These are phyloP conservation scores for Hortiboletus flavorubellus DNA, from an alignment of 768 basidiomycete genomes.

Conservation along the genomic window DNA sequence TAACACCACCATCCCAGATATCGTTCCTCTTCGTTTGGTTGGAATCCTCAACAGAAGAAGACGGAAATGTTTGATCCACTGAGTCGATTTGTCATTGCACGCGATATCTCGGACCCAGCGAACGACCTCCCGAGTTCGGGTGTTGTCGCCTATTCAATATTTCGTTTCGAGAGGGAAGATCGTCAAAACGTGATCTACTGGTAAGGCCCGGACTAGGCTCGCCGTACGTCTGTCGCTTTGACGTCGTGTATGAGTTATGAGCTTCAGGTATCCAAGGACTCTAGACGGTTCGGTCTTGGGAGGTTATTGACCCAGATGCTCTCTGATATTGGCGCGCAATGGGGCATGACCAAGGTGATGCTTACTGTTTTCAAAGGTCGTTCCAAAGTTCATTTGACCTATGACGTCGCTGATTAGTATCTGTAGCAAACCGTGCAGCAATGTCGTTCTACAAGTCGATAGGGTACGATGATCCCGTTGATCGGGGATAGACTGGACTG, in stretches of 20 bases:
- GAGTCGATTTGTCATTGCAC: slow-evolving; percentile 59
- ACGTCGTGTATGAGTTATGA: slow-evolving; percentile 57
- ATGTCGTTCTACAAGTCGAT: slow-evolving; percentile 48
- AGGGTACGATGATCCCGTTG: slow-evolving; percentile 42
- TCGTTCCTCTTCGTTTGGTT: slow-evolving; percentile 57
- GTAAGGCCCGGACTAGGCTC: slow-evolving; percentile 35
- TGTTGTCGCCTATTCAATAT: slow-evolving; percentile 47
- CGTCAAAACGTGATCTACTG: slow-evolving; percentile 65
- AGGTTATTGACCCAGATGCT: slow-evolving; percentile 49
- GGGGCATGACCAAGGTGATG: slow-evolving; percentile 65
- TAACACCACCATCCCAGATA: slow-evolving; percentile 41
- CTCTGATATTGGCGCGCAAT: slow-evolving; percentile 45
- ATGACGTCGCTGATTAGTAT: slow-evolving; percentile 5
- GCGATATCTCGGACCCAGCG: slow-evolving; percentile 9
- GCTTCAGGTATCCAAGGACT: slow-evolving; percentile 51
- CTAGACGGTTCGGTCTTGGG: slow-evolving; percentile 57
- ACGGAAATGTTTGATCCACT: slow-evolving; percentile 56
- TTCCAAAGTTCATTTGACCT: background rate
- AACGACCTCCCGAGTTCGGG: slow-evolving; percentile 20
- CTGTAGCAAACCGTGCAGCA: slow-evolving; percentile 44
- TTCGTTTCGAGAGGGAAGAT: slow-evolving; percentile 73
- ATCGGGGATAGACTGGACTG: background rate
- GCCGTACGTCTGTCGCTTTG: background rate
- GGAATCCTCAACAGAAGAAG: slow-evolving; percentile 54
- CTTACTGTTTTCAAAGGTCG: slow-evolving; percentile 78